Conservation (phyloP, 2,329 filamentous ascomycete genomes). For the Curvularia sp. region DNA sequence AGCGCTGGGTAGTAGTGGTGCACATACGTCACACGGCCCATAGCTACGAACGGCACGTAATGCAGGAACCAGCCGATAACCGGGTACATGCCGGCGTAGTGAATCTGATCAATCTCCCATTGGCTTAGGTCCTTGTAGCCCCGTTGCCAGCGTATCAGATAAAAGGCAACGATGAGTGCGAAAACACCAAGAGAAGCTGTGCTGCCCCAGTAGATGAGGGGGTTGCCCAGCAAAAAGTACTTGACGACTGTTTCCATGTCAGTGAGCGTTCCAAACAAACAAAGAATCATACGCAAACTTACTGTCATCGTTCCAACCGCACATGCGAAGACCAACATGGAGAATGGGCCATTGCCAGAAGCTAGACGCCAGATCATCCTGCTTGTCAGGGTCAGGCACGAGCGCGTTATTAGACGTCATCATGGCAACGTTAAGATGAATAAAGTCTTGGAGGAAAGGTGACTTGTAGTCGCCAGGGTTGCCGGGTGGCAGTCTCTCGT, state of each 20-base stretch:
- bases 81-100: constrained; percentile 91
- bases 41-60: constrained; percentile 93
- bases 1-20: constrained; percentile 99
- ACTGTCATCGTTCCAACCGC: constrained; percentile 91
- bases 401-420: constrained; percentile 99
- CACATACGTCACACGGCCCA: constrained; percentile 98
- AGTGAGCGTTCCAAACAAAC: constrained; percentile 9
- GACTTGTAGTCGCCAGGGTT: constrained; percentile 94
- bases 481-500: constrained; percentile 87
- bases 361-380: constrained; percentile 93
- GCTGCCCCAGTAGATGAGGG: constrained; percentile 92
- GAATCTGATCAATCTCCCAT: constrained; percentile 87
- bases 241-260: constrained; percentile 68
- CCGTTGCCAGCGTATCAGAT: constrained; percentile 93
- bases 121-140: constrained; percentile 84
- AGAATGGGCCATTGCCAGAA: constrained; percentile 99
- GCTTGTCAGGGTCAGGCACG: constrained; percentile 97
- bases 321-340: constrained; percentile 96
- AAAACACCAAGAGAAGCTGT: constrained; percentile 80
- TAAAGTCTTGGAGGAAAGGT: constrained; percentile 96
- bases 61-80: constrained; percentile 94
- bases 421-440: constrained; percentile 98
- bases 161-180: constrained; percentile 77
- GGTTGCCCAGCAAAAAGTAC: constrained; percentile 98
- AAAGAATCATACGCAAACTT: constrained; percentile 20